Evolutionary conservation across 2,329 filamentous ascomycete species (phyloP).

Genomic region (Colletotrichum sp.): DNA sequence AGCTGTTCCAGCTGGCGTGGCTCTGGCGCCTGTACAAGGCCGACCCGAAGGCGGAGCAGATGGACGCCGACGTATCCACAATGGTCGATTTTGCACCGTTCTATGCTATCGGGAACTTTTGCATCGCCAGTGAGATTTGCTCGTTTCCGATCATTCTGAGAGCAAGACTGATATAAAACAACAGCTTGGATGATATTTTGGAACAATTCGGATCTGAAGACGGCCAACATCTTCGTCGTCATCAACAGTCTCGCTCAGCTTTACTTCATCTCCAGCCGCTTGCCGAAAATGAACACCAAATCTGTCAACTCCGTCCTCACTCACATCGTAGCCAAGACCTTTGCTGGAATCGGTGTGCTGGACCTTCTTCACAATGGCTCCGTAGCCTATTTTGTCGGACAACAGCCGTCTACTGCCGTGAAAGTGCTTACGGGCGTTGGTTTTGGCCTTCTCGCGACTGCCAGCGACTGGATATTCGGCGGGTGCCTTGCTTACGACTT

Average conservation of each 20-base stretch:
- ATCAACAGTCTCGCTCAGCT: constrained; percentile 61
- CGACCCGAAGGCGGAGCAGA: constrained; percentile 39
- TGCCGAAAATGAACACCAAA: constrained; percentile 52
- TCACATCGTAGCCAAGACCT: constrained; percentile 63
- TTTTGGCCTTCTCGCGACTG: constrained; percentile 51
- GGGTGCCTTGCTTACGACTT: constrained; percentile 65
- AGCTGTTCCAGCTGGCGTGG: constrained; percentile 63
- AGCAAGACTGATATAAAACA: background rate
- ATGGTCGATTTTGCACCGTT: constrained; percentile 61
- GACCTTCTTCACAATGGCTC: constrained; percentile 64
- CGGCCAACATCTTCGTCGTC: constrained; percentile 59
- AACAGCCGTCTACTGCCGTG: constrained; percentile 47
- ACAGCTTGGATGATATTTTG: constrained; percentile 67
- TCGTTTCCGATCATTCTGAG: rapidly evolving
- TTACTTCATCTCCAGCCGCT: constrained; percentile 54
- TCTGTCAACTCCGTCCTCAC: constrained; percentile 59
- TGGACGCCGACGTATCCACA: constrained; percentile 44
- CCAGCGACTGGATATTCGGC: constrained; percentile 66
- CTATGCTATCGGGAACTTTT: constrained; percentile 61
- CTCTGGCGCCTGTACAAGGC: constrained; percentile 59
- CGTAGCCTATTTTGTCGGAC: constrained; percentile 58
- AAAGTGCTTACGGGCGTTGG: constrained; percentile 59
- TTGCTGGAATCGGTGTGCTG: constrained; percentile 64
- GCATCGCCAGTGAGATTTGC: constrained; percentile 56
- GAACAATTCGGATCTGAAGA: constrained; percentile 56